Conservation (phyloP, 1,139 yeast species). For the Hansenula lynferdii region DNA sequence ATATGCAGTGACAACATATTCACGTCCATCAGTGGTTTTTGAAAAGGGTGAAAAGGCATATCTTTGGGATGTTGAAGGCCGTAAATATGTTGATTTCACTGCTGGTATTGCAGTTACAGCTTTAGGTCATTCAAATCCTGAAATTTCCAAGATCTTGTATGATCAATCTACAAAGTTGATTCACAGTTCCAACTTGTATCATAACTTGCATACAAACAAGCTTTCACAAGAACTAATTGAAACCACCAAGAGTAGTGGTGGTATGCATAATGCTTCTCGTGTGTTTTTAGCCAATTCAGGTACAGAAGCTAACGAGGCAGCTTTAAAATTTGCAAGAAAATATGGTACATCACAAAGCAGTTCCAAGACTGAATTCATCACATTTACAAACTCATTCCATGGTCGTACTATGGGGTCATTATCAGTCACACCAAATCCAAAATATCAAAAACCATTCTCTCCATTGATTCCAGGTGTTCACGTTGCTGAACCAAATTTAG, state of each 20-base stretch:
- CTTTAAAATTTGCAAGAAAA: slow-evolving; percentile 90
- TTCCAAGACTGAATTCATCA: slow-evolving; percentile 68
- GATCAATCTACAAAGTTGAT: slow-evolving; percentile 72
- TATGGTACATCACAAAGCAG: slow-evolving; percentile 54
- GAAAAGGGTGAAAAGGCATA: slow-evolving; percentile 71
- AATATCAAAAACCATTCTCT: slow-evolving; percentile 85
- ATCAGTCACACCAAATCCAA: slow-evolving; percentile 86
- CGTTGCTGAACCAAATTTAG: slow-evolving; percentile 53
- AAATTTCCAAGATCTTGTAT: slow-evolving; percentile 60
- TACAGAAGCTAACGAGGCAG: slow-evolving; percentile 97
- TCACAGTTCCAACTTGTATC: slow-evolving; percentile 83
- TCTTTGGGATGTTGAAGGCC: slow-evolving; percentile 72
- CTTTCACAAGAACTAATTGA: slow-evolving; percentile 68
- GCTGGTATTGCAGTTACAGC: slow-evolving; percentile 98
- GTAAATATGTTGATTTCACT: slow-evolving; percentile 81
- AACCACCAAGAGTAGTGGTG: slow-evolving; percentile 65
- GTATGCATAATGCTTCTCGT: slow-evolving; percentile 72
- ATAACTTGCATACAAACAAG: slow-evolving; percentile 80
- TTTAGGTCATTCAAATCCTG: slow-evolving; percentile 80
- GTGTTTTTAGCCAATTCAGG: slow-evolving; percentile 95
- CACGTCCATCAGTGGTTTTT: slow-evolving; percentile 70
- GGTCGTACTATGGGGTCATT: slow-evolving; percentile 95
- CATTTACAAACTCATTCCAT: slow-evolving; percentile 88
- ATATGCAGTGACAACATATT: slow-evolving; percentile 74
- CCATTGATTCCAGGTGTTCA: slow-evolving; percentile 86